Conservation (phyloP, 163 green algal genomes). For the Smithsoniella earleae region DNA sequence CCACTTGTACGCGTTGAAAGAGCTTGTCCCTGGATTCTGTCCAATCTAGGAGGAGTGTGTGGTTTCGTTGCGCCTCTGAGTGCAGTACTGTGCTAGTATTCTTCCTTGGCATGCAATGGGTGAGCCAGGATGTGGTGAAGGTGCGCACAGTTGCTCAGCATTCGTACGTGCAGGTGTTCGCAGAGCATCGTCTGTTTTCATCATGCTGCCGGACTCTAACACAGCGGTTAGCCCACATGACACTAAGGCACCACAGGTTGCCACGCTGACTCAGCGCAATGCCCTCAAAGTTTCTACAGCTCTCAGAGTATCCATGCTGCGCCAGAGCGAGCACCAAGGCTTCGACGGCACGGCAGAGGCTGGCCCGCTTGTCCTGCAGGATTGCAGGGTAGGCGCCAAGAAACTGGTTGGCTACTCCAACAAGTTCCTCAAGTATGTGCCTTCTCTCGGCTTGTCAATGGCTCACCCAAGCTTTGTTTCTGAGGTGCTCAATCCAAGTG, state of each 20-base stretch:
- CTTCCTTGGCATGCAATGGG: too few species aligned
- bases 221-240: conserved; percentile 8
- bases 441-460: background rate
- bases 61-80: too few species aligned
- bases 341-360: background rate
- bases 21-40: too few species aligned
- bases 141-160: background rate
- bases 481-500: too few species aligned
- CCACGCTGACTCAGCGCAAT: conserved; percentile 22
- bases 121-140: too few species aligned
- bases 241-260: background rate
- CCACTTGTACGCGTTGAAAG: too few species aligned
- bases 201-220: conserved; percentile 10
- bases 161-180: background rate
- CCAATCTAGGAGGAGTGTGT: too few species aligned
- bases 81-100: too few species aligned
- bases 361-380: conserved; percentile 9
- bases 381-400: background rate
- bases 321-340: background rate
- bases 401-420: conserved; percentile 24
- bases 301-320: background rate
- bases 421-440: conserved; percentile 10
- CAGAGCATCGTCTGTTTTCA: background rate
- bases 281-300: conserved; percentile 18
- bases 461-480: background rate